Evolutionary conservation across 371 early-diverging fungal species (phyloP), one percentile per base, ranked within the genome.

Genomic region (Phascolomyces articulosus): DNA sequence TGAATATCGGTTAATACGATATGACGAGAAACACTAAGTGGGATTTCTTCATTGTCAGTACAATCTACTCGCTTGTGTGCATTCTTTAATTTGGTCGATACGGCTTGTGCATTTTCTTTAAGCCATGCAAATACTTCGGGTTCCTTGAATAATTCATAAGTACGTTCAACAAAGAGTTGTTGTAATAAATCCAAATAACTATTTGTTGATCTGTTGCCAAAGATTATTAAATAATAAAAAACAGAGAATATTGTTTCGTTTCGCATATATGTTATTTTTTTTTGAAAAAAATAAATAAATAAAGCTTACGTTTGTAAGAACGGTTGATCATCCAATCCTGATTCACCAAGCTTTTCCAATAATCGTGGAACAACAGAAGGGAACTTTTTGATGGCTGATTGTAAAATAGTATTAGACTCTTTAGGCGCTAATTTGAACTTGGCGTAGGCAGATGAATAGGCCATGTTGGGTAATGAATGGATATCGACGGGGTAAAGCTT

Each of bases 401-500:
- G 85, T 58, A 96, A 71, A 65, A 87, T 58, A 29, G 70, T 63
- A 15, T 83, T 77, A 67, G 88, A 87, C 40, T 76, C 68, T 26
- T 65, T 63, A 48, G 69, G 53, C 27, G 64, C 70, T 18, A 88
- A 55, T 68, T 91, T 91, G 76, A 88, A 92, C 62, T 86, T 74
- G 2, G 91, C 92, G 63, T 92, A 77, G 4, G 96, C 96, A 6
- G 83, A 68, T 4, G 93, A 91, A 68, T 84, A 95, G 21, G 85
- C 87, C 78, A 90, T 89, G 62, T 91, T 95, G 20, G 96, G 96
- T 63, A 90, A 56, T 18, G 74, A 63, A n/a, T 29, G 65, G 21
- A 83, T 69, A 41, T 69, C 77, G 6, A 48, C 53, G 20, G 74
- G 78, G 53, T 75, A 70, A 24, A 75, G 63, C 28, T 67, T 62